A percentile compares a stretch with the other conserved stretches of the same genome.
Conservation (phyloP, 1,284 basidiomycete species). For the Schizophyllum amplum region DNA sequence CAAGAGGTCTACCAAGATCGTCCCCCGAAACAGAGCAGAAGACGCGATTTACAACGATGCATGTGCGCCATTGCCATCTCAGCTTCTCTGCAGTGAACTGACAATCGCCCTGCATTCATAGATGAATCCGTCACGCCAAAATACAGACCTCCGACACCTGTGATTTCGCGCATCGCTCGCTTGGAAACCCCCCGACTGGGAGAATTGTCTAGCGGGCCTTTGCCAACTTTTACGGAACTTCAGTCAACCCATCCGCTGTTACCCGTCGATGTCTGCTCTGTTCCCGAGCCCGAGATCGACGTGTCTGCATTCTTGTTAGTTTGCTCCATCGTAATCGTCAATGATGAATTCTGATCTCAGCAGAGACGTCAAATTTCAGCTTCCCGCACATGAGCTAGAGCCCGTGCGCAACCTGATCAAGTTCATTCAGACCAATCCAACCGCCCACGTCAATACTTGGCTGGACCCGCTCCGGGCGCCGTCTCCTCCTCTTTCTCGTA, state of each 20-base stretch:
- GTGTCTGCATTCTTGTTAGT: neutral
- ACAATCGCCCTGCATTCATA: neutral
- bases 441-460: constrained; percentile 1
- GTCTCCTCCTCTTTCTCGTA: neutral
- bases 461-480: neutral
- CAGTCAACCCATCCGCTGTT: neutral
- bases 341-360: neutral
- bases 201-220: neutral
- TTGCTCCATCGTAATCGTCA: neutral
- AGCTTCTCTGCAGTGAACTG: constrained; percentile 7
- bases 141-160: neutral
- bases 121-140: neutral
- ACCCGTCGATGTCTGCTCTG: neutral
- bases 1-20: constrained; percentile 23
- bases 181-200: neutral
- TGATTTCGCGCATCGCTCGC: neutral
- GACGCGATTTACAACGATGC: constrained; percentile 16
- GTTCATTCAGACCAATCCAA: neutral
- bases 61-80: constrained; percentile 20
- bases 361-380: neutral
- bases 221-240: neutral
- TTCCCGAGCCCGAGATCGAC: constrained; percentile 1
- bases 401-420: neutral
- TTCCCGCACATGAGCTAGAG: neutral
- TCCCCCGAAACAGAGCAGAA: constrained; percentile 17